Conservation (phyloP, 2,329 filamentous ascomycete genomes). For the Trichothecium roseum region DNA sequence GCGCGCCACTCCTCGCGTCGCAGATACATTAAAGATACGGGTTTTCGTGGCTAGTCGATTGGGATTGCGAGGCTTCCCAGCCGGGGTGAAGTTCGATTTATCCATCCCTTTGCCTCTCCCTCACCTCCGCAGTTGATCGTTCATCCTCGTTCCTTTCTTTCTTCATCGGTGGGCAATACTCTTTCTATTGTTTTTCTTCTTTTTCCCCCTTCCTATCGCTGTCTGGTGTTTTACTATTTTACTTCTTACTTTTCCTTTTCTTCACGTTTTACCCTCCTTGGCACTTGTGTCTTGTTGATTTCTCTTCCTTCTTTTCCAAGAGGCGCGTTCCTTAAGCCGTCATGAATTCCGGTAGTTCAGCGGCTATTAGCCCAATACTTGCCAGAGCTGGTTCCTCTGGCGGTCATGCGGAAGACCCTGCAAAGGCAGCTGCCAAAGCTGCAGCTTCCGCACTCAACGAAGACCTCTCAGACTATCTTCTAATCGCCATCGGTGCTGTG, state of each 20-base stretch:
- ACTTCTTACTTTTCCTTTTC: conserved; percentile 3
- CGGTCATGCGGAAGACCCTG: conserved; percentile 5
- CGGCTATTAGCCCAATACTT: conserved; percentile 2
- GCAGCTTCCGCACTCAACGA: conserved; percentile 23
- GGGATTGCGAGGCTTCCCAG: too few relatives aligned
- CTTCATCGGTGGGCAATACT: neutral
- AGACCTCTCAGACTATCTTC: conserved; percentile 48
- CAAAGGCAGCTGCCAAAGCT: conserved; percentile 1
- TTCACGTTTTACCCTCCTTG: conserved; percentile 1
- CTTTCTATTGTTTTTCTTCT: conserved; percentile 5
- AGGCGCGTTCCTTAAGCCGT: conserved; percentile 2
- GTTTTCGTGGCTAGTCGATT: too few relatives aligned
- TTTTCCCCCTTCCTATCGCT: conserved; percentile 5
- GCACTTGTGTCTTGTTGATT: neutral
- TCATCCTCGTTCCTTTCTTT: conserved; percentile 1
- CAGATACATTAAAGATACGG: too few relatives aligned
- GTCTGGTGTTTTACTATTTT: conserved; percentile 2
- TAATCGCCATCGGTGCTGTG: conserved; percentile 54
- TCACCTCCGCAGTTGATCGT: too few relatives aligned
- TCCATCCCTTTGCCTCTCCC: neutral
- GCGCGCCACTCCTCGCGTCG: too few relatives aligned
- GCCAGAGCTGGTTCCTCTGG: conserved; percentile 3
- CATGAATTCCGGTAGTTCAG: conserved; percentile 5
- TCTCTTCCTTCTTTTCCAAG: conserved; percentile 1
- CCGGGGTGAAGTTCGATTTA: neutral